phyloP scores from a whole-genome alignment of 495 filamentous ascomycete species.

The Aspergillus sclerotioniger region DNA sequence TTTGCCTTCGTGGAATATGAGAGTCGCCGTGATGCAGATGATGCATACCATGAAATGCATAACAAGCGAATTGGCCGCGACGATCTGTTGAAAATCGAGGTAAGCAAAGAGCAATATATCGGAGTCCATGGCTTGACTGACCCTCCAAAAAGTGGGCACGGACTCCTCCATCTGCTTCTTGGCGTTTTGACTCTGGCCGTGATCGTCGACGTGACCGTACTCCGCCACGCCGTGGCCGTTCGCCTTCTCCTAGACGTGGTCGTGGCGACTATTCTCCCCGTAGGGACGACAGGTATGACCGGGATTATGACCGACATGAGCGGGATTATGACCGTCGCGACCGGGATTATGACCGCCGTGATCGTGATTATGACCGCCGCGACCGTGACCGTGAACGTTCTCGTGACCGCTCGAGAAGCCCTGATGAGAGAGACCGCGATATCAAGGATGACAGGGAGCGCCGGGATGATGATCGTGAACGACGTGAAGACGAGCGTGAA shows the following conservation, averaged over 20 bases:
- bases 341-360: constrained; percentile 75
- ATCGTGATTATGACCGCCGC: constrained; percentile 58
- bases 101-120: constrained; percentile 39
- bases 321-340: constrained; percentile 66
- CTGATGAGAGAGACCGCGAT: constrained; percentile 63
- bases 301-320: constrained; percentile 66
- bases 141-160: constrained; percentile 76
- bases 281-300: constrained; percentile 85
- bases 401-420: constrained; percentile 73
- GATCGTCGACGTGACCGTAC: constrained; percentile 71
- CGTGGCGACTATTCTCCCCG: constrained; percentile 85
- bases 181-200: constrained; percentile 92
- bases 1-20: constrained; percentile 99
- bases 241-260: constrained; percentile 71
- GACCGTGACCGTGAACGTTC: constrained; percentile 63
- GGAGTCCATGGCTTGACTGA: constrained; percentile 7
- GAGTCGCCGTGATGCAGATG: constrained; percentile 96
- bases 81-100: constrained; percentile 97
- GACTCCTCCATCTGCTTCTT: constrained; percentile 96
- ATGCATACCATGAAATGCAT: constrained; percentile 99
- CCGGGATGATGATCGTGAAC: constrained; percentile 68
- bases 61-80: constrained; percentile 97
- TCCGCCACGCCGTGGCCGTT: constrained; percentile 75
- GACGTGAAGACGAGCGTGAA: constrained; percentile 50
- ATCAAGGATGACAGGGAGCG: constrained; percentile 64